phyloP scores from a whole-genome alignment of 163 green algal genomes.

The Scenedesmus sp. region DNA sequence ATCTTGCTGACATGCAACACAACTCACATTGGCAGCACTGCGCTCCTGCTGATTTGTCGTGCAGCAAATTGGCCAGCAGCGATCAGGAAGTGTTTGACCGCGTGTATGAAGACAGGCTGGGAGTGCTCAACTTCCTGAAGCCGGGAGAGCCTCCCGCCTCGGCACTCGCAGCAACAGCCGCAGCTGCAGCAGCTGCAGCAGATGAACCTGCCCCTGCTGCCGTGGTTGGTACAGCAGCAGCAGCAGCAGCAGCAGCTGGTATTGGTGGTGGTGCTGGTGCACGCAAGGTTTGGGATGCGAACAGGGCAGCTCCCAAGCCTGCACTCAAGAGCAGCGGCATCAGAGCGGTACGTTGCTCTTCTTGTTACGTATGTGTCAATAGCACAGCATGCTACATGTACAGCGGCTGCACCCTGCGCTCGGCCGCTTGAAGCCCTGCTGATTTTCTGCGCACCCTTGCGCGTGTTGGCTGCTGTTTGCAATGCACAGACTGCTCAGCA shows the following conservation, averaged over 20 bases:
- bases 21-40: background rate
- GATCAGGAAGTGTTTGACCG: background rate
- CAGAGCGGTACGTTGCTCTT: background rate
- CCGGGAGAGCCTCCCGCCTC: background rate
- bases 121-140: background rate
- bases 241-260: background rate
- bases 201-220: background rate
- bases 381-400: background rate
- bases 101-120: background rate
- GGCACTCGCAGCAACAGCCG: background rate
- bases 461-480: no score
- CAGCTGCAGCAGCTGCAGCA: background rate
- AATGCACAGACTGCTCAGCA: no score
- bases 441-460: no score
- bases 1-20: no score
- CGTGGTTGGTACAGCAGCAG: no score
- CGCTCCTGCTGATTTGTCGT: background rate
- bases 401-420: no score
- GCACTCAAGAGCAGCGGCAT: background rate
- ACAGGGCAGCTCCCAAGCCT: background rate
- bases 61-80: background rate
- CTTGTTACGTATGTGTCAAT: slow-evolving; percentile 2
- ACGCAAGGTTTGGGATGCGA: background rate
- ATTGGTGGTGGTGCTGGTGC: background rate
- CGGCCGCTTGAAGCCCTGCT: no score